Percentiles rank a stretch among this genome's conserved stretches.
These are phyloP conservation scores for Phoenix roebelenii DNA, from an alignment of 176 grass and related monocot genomes.

Conservation along the genomic window DNA sequence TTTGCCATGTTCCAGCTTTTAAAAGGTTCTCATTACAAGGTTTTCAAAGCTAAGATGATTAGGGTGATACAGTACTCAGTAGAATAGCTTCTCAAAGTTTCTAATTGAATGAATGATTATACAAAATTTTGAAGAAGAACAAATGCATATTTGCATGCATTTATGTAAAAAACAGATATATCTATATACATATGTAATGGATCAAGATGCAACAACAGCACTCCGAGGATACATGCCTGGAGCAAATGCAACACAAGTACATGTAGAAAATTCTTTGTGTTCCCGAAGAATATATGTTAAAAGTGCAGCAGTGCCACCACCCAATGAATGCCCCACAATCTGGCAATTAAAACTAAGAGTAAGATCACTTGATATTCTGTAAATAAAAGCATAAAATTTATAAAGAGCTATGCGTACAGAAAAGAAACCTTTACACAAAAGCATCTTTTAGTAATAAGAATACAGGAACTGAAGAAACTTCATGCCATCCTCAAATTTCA, in stretches of 20 bases:
- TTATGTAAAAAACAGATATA: neutral
- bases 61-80: too few species aligned
- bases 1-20: too few species aligned
- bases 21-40: too few species aligned
- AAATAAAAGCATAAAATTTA: constrained; percentile 5
- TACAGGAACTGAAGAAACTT: too few species aligned
- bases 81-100: too few species aligned
- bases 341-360: constrained; percentile 25
- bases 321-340: constrained; percentile 96
- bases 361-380: neutral
- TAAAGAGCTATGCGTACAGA: neutral
- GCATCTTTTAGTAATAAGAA: too few species aligned
- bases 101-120: too few species aligned
- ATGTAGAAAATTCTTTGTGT: constrained; percentile 58
- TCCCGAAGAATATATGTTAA: constrained; percentile 95
- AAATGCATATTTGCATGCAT: too few species aligned
- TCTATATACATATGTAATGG: neutral
- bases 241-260: constrained; percentile 90
- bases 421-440: neutral
- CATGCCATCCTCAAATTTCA: too few species aligned
- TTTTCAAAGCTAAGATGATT: too few species aligned
- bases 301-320: constrained; percentile 93
- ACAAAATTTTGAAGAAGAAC: too few species aligned
- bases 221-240: constrained; percentile 38
- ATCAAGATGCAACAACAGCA: constrained; percentile 7